Evolutionary conservation across 169 alveolate species (phyloP).

Genomic region (Plasmodium cynomolgi): DNA sequence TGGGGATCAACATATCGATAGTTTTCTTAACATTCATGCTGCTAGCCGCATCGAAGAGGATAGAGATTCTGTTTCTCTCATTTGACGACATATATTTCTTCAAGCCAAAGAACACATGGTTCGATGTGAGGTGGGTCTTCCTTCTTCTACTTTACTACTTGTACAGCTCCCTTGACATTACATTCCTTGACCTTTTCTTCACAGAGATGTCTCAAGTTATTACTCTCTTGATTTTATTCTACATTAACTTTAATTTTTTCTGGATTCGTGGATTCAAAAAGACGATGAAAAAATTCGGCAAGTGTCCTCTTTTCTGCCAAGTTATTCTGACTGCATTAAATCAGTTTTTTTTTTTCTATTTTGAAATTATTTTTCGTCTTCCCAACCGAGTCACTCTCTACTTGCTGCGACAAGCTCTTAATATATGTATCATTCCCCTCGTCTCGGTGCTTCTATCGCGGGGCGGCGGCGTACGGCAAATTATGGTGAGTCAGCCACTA

Average conservation of each 20-base stretch:
- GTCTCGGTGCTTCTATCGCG: neutral
- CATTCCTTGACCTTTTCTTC: neutral
- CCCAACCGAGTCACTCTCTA: slow-evolving; percentile 16
- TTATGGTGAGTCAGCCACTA: neutral
- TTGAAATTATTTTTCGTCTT: slow-evolving; percentile 10
- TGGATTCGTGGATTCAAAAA: slow-evolving; percentile 58
- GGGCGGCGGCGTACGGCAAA: neutral
- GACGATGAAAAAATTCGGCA: slow-evolving; percentile 38
- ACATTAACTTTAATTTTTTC: slow-evolving; percentile 54
- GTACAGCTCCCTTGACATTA: slow-evolving; percentile 24
- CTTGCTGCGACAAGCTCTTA: slow-evolving; percentile 24
- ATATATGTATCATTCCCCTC: slow-evolving; percentile 45
- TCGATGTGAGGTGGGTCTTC: slow-evolving; percentile 17
- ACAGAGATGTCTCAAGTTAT: slow-evolving; percentile 28
- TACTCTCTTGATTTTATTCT: slow-evolving; percentile 27
- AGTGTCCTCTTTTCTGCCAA: neutral
- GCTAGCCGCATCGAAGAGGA: slow-evolving; percentile 47
- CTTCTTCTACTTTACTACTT: slow-evolving; percentile 15
- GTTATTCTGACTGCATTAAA: slow-evolving; percentile 8
- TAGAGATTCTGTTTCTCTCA: slow-evolving; percentile 50
- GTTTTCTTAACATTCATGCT: slow-evolving; percentile 25
- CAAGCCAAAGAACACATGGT: neutral
- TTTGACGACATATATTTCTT: slow-evolving; percentile 19
- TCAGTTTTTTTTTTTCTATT: slow-evolving; percentile 37
- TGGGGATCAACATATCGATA: slow-evolving; percentile 17